phyloP scores from a whole-genome alignment of 2,329 filamentous ascomycete species.

The Alternaria metachromatica region DNA sequence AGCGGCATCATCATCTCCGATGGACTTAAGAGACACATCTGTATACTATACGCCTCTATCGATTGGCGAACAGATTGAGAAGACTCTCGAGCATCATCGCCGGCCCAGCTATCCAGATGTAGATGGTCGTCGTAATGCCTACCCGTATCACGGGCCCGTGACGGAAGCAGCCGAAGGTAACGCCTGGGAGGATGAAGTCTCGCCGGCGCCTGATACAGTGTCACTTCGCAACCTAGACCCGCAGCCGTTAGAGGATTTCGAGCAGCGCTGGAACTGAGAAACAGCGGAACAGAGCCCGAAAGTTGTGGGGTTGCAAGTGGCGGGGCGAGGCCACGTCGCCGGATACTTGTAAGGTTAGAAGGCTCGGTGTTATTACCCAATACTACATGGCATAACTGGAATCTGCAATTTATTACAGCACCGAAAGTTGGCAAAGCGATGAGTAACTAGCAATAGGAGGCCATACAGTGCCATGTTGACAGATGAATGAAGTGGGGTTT shows the following conservation, averaged over 20 bases:
- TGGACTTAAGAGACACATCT: not conserved
- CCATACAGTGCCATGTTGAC: not conserved
- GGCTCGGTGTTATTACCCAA: not conserved
- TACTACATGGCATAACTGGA: not conserved
- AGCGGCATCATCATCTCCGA: not conserved
- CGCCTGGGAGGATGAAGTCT: not conserved
- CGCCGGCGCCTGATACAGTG: not conserved
- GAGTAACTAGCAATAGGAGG: rapidly evolving
- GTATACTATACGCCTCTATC: not conserved
- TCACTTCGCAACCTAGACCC: not conserved
- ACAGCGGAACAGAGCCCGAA: not conserved
- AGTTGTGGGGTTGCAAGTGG: not conserved
- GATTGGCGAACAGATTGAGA: not conserved
- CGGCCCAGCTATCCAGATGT: not conserved
- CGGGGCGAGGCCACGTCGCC: not conserved
- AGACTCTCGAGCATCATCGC: not conserved
- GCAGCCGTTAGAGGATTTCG: not conserved
- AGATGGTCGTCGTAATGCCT: not conserved
- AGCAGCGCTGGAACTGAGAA: not conserved
- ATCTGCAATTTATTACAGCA: not conserved
- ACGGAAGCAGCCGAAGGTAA: not conserved
- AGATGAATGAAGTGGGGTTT: not conserved
- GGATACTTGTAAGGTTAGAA: not conserved
- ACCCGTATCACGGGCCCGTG: not conserved
- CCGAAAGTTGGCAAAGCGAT: not conserved